Base-by-base conservation (phyloP, 2,329 filamentous ascomycete genomes). In the Falciphora oryzae region DNA sequence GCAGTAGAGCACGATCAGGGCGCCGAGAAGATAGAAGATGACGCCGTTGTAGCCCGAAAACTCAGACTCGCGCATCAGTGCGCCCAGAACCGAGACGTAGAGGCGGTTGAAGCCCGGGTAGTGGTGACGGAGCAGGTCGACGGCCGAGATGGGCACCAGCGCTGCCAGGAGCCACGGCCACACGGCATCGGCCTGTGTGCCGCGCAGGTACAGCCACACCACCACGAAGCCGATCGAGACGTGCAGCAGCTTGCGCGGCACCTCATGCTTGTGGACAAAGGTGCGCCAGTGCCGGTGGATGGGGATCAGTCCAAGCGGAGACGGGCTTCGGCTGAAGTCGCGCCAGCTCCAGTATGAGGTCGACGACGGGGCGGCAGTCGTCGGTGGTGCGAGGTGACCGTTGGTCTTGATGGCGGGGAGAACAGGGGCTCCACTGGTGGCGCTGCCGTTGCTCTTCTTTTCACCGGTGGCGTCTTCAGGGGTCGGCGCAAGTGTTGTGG, bases 211-310 rank as follows among this genome's bases (percentile, higher is more conserved):
- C 53, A 98, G 85, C 80, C 89, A 91, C 59, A 97, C 84, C 27
- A 94, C 92, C 66, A 98, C 83, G 79, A 98, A 98, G 64, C 95
- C 95, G 73, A 99, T 99, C 61, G 93, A 97, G 65, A 98, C 92
- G 75, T 99, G 95, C 53, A 99, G 83, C 57, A 88, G 81, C 77
- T 99, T 99, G 71, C 95, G 89, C 13, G 95, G 95, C 63, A 99
- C 93, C 78, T 99, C 95, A 77, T 99, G 94, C 72, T 92, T 93
- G 83, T 99, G 95, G 68, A 97, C 91, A 73, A 99, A 93, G 32
- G 85, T 90, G 70, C 92, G 86, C 85, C 95, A 99, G 74, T 95
- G 90, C 66, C 91, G 84, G 76, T 99, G 95, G 71, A 99, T 94
- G 2, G 95, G 95, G 67, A 99, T 99, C 61, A 98, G 83, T 11